Percentiles rank a stretch among this genome's conserved stretches.
phyloP scores from a whole-genome alignment of 306 rosid genomes.

The Castanea mollissima region DNA sequence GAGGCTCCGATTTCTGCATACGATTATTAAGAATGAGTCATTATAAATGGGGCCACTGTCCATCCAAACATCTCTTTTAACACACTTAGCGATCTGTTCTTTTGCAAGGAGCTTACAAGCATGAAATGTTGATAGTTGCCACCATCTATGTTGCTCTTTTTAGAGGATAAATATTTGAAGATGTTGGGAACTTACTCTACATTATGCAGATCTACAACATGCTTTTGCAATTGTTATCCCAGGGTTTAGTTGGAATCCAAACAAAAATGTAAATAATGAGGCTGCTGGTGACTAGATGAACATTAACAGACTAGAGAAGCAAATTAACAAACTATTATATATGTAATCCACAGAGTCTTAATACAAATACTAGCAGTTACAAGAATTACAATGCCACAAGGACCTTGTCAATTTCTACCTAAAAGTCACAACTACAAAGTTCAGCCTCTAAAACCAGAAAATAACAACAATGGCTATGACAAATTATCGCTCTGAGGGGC shows the following conservation, averaged over 20 bases:
- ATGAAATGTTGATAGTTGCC: too few species aligned
- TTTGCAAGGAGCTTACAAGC: too few species aligned
- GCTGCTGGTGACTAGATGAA: not conserved
- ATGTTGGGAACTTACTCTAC: not conserved
- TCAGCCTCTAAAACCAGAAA: too few species aligned
- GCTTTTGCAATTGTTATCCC: not conserved
- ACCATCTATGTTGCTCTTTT: too few species aligned
- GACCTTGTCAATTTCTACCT: not conserved
- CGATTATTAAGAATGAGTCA: too few species aligned
- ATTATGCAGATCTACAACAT: not conserved
- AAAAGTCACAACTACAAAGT: not conserved
- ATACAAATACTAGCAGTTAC: slow-evolving; percentile 12
- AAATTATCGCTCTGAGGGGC: slow-evolving; percentile 38
- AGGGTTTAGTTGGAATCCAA: too few species aligned
- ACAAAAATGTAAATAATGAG: not conserved
- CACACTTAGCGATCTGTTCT: too few species aligned
- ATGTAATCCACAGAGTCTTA: not conserved
- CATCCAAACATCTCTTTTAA: too few species aligned
- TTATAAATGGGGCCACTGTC: too few species aligned
- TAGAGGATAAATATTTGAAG: not conserved
- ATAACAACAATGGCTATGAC: not conserved
- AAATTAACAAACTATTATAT: not conserved
- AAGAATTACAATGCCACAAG: not conserved
- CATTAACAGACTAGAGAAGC: not conserved
- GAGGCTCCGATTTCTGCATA: too few species aligned